Base-by-base conservation (phyloP, 129 eudicot species). In the Arctium minus region DNA sequence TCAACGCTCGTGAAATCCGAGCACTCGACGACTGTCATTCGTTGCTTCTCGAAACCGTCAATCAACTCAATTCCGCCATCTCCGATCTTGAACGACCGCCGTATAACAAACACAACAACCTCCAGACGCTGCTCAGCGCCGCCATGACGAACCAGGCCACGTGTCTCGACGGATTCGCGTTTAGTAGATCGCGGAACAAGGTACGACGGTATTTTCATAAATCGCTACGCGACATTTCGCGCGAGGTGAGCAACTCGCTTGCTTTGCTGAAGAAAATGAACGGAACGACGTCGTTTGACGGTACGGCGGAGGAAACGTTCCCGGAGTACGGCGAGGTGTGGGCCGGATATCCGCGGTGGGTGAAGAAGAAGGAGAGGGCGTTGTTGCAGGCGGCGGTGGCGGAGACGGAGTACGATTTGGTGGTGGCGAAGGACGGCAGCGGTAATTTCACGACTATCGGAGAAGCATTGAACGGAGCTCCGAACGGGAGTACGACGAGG, bases 21-120 rank as follows among this genome's bases (percentile, higher is more conserved):
- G 99, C 97, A n/a, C 90, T 93, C 5, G 90, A 87, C 2, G 99
- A 95, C 83, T 95, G 97, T n/a, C 84, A 91, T 36, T 89, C 92
- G 82, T 86, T 95, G 46, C 83, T 95, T 8, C 60, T 81, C 12
- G 85, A 83, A 40, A 89, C 99, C 5, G 85, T 87, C 2, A 42
- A 75, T 1, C 90, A 88, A 71, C 93, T 95, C 67, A 64, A 68
- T 1, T 53, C 86, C 0, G 91, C 91, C 36, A 65, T 86, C 13
- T 40, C 84, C 22, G 91, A 88, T 12, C 86, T 94, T 3, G 50
- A 89, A 0, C 60, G 36, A 0, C 81, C 81, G 1, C 68, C 94
- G 27, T 62, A 60, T 29, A 6, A 17, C 1, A 69, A 75, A 32
- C 68, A 67, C 13, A 10, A 50, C 17, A 76, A 86, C 74, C 73